A percentile compares a stretch with the other conserved stretches of the same genome.
Conservation (phyloP, 2,329 filamentous ascomycete species). For the Grosmannia clavigera region DNA sequence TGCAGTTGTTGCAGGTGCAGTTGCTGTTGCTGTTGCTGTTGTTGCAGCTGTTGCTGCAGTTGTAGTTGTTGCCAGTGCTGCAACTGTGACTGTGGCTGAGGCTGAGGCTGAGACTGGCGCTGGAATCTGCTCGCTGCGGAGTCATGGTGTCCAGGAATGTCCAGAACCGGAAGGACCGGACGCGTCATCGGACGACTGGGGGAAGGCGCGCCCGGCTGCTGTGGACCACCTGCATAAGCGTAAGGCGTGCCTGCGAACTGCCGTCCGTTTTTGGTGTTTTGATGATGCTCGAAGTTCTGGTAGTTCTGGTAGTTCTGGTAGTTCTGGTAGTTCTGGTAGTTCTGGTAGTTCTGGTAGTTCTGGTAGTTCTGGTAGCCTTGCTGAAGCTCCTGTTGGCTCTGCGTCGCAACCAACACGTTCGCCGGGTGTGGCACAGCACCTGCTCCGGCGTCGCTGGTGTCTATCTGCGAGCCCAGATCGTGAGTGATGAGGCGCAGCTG, state of each 20-base stretch:
- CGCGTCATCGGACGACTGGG: neutral
- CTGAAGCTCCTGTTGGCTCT: neutral
- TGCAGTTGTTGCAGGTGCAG: neutral
- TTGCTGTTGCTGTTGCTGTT: neutral
- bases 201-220: neutral
- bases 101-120: too few species aligned
- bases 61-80: neutral
- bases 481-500: slow-evolving; percentile 1
- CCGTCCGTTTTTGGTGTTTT: neutral
- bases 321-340: neutral
- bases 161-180: neutral
- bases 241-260: neutral
- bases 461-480: too few species aligned
- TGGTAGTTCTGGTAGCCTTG: neutral
- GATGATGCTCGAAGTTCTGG: neutral
- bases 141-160: neutral
- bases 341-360: neutral
- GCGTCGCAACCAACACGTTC: neutral
- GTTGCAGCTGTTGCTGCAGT: neutral
- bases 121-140: too few species aligned
- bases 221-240: neutral
- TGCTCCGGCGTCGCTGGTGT: neutral
- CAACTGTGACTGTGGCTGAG: too few species aligned
- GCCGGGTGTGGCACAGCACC: neutral
- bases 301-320: neutral